Base-by-base conservation (phyloP, 495 filamentous ascomycete genomes). In the Penicillium ochrochloron region DNA sequence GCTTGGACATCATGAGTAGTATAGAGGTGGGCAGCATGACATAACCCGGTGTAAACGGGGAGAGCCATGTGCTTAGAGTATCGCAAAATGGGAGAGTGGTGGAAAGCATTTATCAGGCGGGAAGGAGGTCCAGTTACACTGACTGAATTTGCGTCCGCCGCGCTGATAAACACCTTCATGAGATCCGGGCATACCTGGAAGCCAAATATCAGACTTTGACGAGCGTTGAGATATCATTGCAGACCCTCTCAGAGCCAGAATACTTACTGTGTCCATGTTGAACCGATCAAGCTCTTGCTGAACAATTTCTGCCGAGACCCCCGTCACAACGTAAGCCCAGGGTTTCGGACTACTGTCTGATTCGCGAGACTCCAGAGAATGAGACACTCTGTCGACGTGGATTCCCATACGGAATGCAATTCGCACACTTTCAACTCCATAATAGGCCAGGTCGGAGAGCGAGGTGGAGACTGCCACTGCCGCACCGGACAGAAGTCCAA, bases 101-200 rank as follows among this genome's bases (percentile, higher is more conserved):
- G 62, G 59, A 80, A 78, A 7, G 72, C 46, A n/a, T 56, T 63
- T 58, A 74, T 73, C 2, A 82, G 57, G 15, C 77, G 65, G 5
- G 76, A 68, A 0, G 82, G 81, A 46, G 82, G 81, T 0, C 80
- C 81, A 61, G 71, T 82, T 14, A 83, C 63, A 15, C 72, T 81
- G 2, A 78, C 70, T 10, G 79, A 78, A 8, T 66, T 75, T 4
- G 62, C 59, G 31, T 70, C 72, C 1, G 68, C 66, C 27, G 75
- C 76, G 61, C 78, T 82, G 41, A 81, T 71, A 62, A 78, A 81
- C 14, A 80, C 66, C 41, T 79, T 75, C 41, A 65, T 73, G 15
- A 66, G 55, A 35, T 67, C 55, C 0, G 57, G 60, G 17, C 39
- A 17, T 15, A n/a, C n/a, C 39, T 42, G n/a, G n/a, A 42, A n/a